A percentile compares a stretch with the other conserved stretches of the same genome.
Conservation (phyloP, 2,329 filamentous ascomycete genomes). For the Arthrobotrys sinensis region DNA sequence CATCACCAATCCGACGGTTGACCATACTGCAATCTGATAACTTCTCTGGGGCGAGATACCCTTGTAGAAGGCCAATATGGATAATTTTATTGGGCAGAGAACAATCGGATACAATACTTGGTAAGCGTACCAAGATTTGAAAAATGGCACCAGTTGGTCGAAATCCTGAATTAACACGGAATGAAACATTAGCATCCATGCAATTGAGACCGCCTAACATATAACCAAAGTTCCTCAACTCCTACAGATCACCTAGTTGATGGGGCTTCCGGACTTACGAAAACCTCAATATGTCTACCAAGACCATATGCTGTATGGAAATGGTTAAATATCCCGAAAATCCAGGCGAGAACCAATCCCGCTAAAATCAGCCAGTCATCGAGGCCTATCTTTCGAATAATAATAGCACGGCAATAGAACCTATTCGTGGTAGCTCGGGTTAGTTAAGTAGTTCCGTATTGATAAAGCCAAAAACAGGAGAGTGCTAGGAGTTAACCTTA, state of each 20-base stretch:
- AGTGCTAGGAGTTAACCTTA: slow-evolving; percentile 20
- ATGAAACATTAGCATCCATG: not conserved
- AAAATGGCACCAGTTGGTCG: slow-evolving; percentile 59
- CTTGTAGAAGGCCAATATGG: slow-evolving; percentile 69
- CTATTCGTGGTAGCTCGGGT: not conserved
- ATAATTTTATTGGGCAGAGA: slow-evolving; percentile 67
- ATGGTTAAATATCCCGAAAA: slow-evolving; percentile 60
- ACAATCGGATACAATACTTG: slow-evolving; percentile 67
- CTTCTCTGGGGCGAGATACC: slow-evolving; percentile 65
- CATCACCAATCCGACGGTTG: slow-evolving; percentile 65
- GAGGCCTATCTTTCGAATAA: slow-evolving; percentile 58
- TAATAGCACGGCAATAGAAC: slow-evolving; percentile 61
- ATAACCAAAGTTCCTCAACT: not conserved
- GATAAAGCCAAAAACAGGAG: not conserved
- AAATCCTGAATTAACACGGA: slow-evolving; percentile 14
- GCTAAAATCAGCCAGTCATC: slow-evolving; percentile 68
- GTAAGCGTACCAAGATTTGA: slow-evolving; percentile 67
- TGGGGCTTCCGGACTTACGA: slow-evolving; percentile 65
- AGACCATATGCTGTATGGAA: slow-evolving; percentile 60
- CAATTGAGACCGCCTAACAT: not conserved
- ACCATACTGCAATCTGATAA: slow-evolving; percentile 65
- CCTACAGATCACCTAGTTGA: slow-evolving; percentile 61
- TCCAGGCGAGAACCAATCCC: slow-evolving; percentile 62
- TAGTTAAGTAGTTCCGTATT: not conserved
- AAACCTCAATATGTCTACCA: slow-evolving; percentile 65